Conservation (phyloP, 495 filamentous ascomycete genomes). For the Elaphomyces granulatus region DNA sequence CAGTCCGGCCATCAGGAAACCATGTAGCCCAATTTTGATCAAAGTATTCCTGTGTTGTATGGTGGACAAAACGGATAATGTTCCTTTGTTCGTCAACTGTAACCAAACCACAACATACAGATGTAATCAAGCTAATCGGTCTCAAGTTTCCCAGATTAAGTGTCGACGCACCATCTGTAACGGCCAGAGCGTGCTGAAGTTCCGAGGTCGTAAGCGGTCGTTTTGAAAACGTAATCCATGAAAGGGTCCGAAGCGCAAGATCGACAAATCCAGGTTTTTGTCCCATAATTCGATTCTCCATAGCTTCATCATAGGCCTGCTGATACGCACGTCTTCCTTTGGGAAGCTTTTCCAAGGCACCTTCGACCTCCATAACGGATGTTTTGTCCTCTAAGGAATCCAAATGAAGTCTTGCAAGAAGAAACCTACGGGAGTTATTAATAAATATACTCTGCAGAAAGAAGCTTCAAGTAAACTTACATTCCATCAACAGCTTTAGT, state of each 20-base stretch:
- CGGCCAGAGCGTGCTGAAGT: constrained; percentile 23
- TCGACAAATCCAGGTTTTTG: constrained; percentile 13
- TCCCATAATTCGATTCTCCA: constrained; percentile 26
- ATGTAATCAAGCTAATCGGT: constrained; percentile 11
- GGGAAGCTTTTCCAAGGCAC: constrained; percentile 16
- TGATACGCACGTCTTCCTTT: constrained; percentile 7
- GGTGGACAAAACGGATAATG: constrained; percentile 16
- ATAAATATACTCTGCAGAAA: neutral
- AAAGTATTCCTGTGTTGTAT: constrained; percentile 22
- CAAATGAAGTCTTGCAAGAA: constrained; percentile 15
- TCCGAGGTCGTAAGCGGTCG: constrained; percentile 8
- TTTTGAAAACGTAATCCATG: constrained; percentile 9
- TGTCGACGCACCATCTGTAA: constrained; percentile 8
- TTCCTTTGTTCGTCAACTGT: constrained; percentile 19
- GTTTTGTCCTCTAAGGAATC: constrained; percentile 21
- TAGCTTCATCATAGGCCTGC: constrained; percentile 22
- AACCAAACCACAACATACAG: constrained; percentile 23
- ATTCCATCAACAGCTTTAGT: constrained; percentile 14
- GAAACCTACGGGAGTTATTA: constrained; percentile 20
- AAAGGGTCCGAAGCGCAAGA: constrained; percentile 16
- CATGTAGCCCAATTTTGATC: constrained; percentile 12
- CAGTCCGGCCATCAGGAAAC: constrained; percentile 14
- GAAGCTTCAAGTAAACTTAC: constrained; percentile 4
- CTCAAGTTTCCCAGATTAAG: constrained; percentile 15
- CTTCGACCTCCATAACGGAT: constrained; percentile 14